These are phyloP conservation scores for Cercophora sp. DNA, from an alignment of 495 filamentous ascomycete genomes.

Conservation along the genomic window DNA sequence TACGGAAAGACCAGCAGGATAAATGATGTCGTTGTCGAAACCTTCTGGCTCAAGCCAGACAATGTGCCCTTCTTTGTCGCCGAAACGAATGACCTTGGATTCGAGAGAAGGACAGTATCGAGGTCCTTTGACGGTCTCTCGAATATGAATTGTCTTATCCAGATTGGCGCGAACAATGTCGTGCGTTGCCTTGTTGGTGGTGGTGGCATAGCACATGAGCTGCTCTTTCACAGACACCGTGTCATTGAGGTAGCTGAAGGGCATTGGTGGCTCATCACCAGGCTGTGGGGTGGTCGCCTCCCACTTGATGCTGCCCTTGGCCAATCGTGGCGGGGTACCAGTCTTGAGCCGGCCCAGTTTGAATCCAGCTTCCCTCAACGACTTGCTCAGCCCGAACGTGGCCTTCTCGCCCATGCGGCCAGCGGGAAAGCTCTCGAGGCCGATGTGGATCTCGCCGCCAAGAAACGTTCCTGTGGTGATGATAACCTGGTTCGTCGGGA, in stretches of 20 bases:
- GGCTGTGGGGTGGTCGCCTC: conserved; percentile 61
- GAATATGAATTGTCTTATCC: conserved; percentile 90
- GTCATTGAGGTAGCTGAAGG: conserved; percentile 88
- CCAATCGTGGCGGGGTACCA: conserved; percentile 86
- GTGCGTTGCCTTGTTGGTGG: conserved; percentile 79
- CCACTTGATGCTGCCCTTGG: conserved; percentile 79
- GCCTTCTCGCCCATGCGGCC: conserved; percentile 93
- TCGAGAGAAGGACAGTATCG: conserved; percentile 95
- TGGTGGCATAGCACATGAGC: conserved; percentile 74
- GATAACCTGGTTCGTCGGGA: conserved; percentile 75
- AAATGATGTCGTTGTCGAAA: conserved; percentile 84
- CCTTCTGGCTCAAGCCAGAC: conserved; percentile 98
- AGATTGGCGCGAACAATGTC: conserved; percentile 82
- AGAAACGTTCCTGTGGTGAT: conserved; percentile 97
- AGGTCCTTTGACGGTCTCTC: conserved; percentile 90
- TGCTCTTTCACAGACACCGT: conserved; percentile 73
- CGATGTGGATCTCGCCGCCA: conserved; percentile 95
- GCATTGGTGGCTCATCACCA: conserved; percentile 81
- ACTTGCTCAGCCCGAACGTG: conserved; percentile 90
- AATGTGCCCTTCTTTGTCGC: conserved; percentile 70
- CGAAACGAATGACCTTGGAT: conserved; percentile 88
- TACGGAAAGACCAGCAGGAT: conserved; percentile 97
- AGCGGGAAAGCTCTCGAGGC: conserved; percentile 75
- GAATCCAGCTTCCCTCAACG: conserved; percentile 84
- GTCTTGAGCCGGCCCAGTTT: conserved; percentile 89